Conservation (phyloP, 371 early-diverging fungal genomes). For the Apophysomyces variabilis region DNA sequence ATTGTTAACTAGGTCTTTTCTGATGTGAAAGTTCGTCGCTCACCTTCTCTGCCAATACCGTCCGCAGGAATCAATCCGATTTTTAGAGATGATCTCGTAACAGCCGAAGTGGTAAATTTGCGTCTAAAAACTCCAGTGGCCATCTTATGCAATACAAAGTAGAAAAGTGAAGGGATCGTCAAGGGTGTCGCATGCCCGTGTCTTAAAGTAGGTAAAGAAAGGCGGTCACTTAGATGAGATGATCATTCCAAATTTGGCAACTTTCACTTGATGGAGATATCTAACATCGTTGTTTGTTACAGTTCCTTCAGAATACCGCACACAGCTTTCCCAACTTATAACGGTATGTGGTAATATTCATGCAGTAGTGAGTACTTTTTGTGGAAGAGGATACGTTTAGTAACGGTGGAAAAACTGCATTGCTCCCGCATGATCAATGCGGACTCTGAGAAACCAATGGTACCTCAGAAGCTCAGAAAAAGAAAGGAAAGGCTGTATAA, state of each 20-base stretch:
- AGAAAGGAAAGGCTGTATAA: too few relatives aligned
- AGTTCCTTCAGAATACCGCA: too few relatives aligned
- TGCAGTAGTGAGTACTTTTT: too few relatives aligned
- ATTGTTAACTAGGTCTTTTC: background rate
- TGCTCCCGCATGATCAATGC: too few relatives aligned
- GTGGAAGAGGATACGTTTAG: too few relatives aligned
- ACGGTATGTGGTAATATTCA: too few relatives aligned
- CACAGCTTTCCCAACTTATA: too few relatives aligned
- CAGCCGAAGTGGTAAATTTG: conserved; percentile 51
- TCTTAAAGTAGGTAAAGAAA: conserved; percentile 9
- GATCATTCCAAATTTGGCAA: conserved; percentile 15
- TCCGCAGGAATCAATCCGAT: conserved; percentile 95
- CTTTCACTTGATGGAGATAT: conserved; percentile 1
- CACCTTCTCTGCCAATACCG: conserved; percentile 92
- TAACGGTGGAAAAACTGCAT: too few relatives aligned
- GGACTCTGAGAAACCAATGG: too few relatives aligned
- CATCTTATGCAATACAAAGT: conserved; percentile 24
- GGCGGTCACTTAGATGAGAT: conserved; percentile 17
- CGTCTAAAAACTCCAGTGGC: conserved; percentile 56
- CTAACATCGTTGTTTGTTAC: too few relatives aligned
- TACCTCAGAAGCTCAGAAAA: too few relatives aligned
- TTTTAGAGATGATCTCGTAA: conserved; percentile 61
- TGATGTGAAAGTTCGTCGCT: background rate
- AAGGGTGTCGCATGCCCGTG: background rate
- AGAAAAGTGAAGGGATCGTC: conserved; percentile 1